These are phyloP conservation scores for Colletotrichum eleusines DNA, from an alignment of 2,329 filamentous ascomycete species.

Conservation along the genomic window DNA sequence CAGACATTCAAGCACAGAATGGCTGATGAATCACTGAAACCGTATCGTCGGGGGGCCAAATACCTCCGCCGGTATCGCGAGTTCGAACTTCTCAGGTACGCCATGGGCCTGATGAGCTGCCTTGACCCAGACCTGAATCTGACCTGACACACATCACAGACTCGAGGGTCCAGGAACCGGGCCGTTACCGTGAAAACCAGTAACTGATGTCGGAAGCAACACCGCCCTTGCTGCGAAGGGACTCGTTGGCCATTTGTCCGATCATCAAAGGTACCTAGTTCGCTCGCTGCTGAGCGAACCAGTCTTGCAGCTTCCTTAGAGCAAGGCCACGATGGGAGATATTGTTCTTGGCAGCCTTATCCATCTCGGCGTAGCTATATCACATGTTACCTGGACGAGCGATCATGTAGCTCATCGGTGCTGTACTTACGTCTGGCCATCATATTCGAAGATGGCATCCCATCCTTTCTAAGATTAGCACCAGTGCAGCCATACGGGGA, in stretches of 20 bases:
- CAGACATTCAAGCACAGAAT: conserved; percentile 58
- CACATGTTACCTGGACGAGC: conserved; percentile 10
- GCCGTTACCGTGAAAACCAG: conserved; percentile 1
- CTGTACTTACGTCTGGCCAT: conserved; percentile 78
- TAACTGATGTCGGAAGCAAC: background rate
- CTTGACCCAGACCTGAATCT: background rate
- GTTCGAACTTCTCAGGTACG: conserved; percentile 76
- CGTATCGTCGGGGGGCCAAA: conserved; percentile 77
- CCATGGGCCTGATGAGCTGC: background rate
- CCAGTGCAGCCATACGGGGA: conserved; percentile 30
- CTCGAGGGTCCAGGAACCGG: conserved; percentile 4
- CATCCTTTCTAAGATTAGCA: conserved; percentile 71
- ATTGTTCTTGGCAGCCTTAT: conserved; percentile 85
- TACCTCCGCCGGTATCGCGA: conserved; percentile 79
- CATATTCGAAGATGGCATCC: conserved; percentile 96
- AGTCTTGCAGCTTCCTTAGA: conserved; percentile 85
- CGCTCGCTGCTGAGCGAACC: conserved; percentile 69
- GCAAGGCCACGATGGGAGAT: conserved; percentile 93
- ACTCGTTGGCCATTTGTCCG: background rate
- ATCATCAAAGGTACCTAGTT: conserved; percentile 11
- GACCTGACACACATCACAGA: conserved; percentile 8
- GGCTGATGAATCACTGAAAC: conserved; percentile 70
- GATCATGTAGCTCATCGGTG: background rate
- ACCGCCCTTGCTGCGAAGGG: background rate
- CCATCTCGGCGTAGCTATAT: conserved; percentile 89